phyloP scores from a whole-genome alignment of 148 eudicot species.

The Amaranthus cruentus region DNA sequence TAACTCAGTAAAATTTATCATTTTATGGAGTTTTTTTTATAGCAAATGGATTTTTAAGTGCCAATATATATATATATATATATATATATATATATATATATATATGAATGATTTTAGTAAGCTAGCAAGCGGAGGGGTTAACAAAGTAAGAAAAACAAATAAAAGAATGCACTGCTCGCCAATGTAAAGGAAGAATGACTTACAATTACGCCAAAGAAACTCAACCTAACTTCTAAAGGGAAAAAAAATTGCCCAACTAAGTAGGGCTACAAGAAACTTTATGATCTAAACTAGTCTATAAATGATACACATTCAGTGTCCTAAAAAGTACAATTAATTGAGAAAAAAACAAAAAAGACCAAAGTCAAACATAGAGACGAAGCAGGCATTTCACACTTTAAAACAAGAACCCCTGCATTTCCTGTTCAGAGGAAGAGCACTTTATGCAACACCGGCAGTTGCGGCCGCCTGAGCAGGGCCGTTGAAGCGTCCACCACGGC shows the following conservation, averaged over 20 bases:
- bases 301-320: constrained; percentile 38
- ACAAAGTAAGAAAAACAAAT: constrained; percentile 32
- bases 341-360: constrained; percentile 22
- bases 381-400: constrained; percentile 47
- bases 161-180: constrained; percentile 71
- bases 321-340: constrained; percentile 38
- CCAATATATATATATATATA: no score
- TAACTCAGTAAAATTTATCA: no score
- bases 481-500: constrained; percentile 54
- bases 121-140: constrained; percentile 2
- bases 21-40: no score
- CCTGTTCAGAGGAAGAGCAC: constrained; percentile 1
- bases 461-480: constrained; percentile 45
- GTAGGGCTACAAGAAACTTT: constrained; percentile 16
- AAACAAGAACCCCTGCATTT: constrained; percentile 33
- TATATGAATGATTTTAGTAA: no score
- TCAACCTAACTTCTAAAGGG: constrained; percentile 23
- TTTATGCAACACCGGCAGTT: constrained; percentile 41
- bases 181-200: constrained; percentile 25
- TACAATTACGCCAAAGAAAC: constrained; percentile 33
- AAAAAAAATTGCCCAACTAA: constrained; percentile 23
- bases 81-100: no score
- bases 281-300: constrained; percentile 43
- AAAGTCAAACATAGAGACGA: constrained; percentile 39
- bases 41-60: no score